phyloP scores from a whole-genome alignment of 129 eudicot species.

The Sambucus nigra region DNA sequence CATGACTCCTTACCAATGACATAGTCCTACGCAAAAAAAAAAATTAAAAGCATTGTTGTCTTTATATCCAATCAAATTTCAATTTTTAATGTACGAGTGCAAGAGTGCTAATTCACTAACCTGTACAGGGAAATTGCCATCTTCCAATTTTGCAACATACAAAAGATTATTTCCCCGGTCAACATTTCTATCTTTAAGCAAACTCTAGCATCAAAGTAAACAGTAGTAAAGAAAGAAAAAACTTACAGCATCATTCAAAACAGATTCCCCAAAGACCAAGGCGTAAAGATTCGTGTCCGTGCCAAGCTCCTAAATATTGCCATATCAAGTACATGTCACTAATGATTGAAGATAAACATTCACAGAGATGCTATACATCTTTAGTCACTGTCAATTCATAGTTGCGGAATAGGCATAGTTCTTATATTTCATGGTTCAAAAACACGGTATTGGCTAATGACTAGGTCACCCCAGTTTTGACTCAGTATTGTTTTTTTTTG shows the following conservation, averaged over 20 bases:
- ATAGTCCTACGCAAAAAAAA: constrained; percentile 61
- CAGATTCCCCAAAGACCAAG: constrained; percentile 98
- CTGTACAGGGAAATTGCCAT: constrained; percentile 98
- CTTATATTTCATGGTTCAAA: too few relatives aligned
- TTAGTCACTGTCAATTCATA: too few relatives aligned
- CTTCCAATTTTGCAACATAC: constrained; percentile 31
- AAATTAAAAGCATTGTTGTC: constrained; percentile 4
- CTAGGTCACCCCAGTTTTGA: too few relatives aligned
- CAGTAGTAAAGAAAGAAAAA: constrained; percentile 3
- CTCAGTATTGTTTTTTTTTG: too few relatives aligned
- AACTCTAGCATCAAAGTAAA: constrained; percentile 12
- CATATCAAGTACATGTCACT: constrained; percentile 18
- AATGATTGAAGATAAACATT: constrained; percentile 3
- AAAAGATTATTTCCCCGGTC: constrained; percentile 16
- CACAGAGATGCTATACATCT: too few relatives aligned
- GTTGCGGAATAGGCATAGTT: too few relatives aligned
- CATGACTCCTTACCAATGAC: constrained; percentile 75
- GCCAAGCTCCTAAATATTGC: constrained; percentile 82
- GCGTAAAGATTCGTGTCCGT: constrained; percentile 89
- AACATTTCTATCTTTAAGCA: constrained; percentile 15
- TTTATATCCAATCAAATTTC: neutral
- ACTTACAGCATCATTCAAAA: constrained; percentile 97
- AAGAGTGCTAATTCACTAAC: constrained; percentile 30
- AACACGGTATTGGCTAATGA: too few relatives aligned
- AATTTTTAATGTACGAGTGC: constrained; percentile 7